Evolutionary conservation across 192 early-diverging fungal genomes (phyloP).

Genomic region (Podila epigama): DNA sequence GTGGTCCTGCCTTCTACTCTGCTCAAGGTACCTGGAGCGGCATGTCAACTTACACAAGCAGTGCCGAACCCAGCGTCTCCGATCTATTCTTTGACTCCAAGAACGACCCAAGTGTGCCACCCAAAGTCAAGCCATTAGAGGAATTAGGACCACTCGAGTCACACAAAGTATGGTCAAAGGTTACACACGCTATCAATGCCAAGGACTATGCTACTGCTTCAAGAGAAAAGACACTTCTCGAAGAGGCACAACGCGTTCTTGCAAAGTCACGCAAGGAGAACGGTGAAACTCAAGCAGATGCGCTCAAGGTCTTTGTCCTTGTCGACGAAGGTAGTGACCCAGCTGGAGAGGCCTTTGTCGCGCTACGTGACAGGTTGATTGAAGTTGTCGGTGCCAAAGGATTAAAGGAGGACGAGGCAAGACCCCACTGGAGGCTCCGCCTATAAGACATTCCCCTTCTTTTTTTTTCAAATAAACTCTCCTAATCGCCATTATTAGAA

Average conservation of each 20-base stretch:
- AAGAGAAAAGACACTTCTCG: constrained; percentile 70
- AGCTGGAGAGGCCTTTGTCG: constrained; percentile 5
- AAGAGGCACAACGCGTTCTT: constrained; percentile 68
- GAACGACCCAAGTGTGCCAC: constrained; percentile 57
- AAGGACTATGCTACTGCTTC: constrained; percentile 76
- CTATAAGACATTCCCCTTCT: too few species aligned
- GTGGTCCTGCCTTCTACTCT: not conserved
- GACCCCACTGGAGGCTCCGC: constrained; percentile 35
- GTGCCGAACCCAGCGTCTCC: not conserved
- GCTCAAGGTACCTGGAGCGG: constrained; percentile 72
- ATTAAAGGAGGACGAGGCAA: constrained; percentile 25
- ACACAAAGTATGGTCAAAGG: constrained; percentile 73
- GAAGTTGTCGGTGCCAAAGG: constrained; percentile 22
- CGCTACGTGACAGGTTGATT: constrained; percentile 5
- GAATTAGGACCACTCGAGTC: constrained; percentile 72
- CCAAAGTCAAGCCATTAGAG: constrained; percentile 61
- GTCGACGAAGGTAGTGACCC: constrained; percentile 25
- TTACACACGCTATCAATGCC: constrained; percentile 67
- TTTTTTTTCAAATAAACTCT: too few species aligned
- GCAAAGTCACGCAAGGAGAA: constrained; percentile 67
- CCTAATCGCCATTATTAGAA: too few species aligned
- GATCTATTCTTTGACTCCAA: constrained; percentile 68
- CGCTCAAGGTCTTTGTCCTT: constrained; percentile 23
- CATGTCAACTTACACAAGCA: constrained; percentile 50
- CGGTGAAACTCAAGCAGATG: constrained; percentile 43